A percentile compares a stretch with the other conserved stretches of the same genome.
These are phyloP conservation scores for Centaurea solstitialis DNA, from an alignment of 129 eudicot genomes.

Conservation along the genomic window DNA sequence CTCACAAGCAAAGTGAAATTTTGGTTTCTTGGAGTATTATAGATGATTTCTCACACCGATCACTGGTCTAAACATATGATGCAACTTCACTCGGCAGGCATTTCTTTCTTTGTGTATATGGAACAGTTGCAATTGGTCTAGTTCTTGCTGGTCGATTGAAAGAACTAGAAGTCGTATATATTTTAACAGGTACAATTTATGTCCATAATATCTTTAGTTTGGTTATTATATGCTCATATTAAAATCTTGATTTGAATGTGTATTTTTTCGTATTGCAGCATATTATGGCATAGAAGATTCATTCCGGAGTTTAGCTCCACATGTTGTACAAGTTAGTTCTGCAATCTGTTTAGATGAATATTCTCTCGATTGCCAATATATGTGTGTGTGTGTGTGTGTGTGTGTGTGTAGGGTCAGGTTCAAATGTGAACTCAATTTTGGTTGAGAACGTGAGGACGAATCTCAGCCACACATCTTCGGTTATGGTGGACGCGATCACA, in stretches of 20 bases:
- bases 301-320: conserved; percentile 75
- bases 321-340: conserved; percentile 69
- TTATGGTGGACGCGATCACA: too few relatives aligned
- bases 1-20: not conserved
- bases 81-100: conserved; percentile 66
- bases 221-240: not conserved
- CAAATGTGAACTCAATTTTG: too few relatives aligned
- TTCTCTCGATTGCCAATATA: not conserved
- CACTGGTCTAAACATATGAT: conserved; percentile 7
- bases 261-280: conserved; percentile 48
- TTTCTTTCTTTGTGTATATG: conserved; percentile 84
- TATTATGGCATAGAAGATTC: conserved; percentile 89
- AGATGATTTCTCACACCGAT: not conserved
- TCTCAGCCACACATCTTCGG: too few relatives aligned
- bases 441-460: too few relatives aligned
- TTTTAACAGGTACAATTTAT: conserved; percentile 64
- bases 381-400: too few relatives aligned
- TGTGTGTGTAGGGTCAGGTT: too few relatives aligned
- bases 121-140: conserved; percentile 68
- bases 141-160: conserved; percentile 89
- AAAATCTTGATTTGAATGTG: not conserved
- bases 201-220: conserved; percentile 1
- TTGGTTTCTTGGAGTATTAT: not conserved
- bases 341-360: not conserved
- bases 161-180: conserved; percentile 63